Conservation (phyloP, 2,329 filamentous ascomycete genomes). For the Penicillium rolfsii region DNA sequence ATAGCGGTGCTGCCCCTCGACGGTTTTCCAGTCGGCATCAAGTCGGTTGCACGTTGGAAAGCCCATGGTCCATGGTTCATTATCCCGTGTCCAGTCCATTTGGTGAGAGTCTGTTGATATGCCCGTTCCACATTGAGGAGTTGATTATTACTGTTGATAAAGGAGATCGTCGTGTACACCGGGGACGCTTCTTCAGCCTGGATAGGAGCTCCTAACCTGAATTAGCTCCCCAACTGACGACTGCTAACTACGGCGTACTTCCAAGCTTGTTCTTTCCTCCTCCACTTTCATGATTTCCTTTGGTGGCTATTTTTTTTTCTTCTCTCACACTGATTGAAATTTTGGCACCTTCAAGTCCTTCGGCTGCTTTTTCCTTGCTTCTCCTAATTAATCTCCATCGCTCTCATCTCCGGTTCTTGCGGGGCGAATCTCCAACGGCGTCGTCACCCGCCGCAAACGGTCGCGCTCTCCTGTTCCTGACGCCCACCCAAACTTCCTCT, state of each 20-base stretch:
- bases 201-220: neutral
- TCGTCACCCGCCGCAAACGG: slow-evolving; percentile 41
- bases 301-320: slow-evolving; percentile 8
- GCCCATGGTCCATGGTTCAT: neutral
- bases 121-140: neutral
- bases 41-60: no score
- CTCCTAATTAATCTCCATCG: slow-evolving; percentile 1
- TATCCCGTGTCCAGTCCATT: neutral
- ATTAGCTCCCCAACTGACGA: neutral
- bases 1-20: neutral
- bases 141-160: neutral
- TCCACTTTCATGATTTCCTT: neutral
- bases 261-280: neutral
- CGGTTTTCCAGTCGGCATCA: no score
- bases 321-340: neutral
- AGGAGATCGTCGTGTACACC: neutral
- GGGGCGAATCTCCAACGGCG: slow-evolving; percentile 22
- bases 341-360: slow-evolving; percentile 3
- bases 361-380: slow-evolving; percentile 7
- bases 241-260: no score
- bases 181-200: neutral
- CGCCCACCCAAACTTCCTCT: neutral
- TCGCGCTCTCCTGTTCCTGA: slow-evolving; percentile 32
- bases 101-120: neutral
- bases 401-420: slow-evolving; percentile 14